Percentiles rank a stretch among this genome's conserved stretches.
Conservation (phyloP, 2,329 filamentous ascomycete genomes). For the Falciphora oryzae region DNA sequence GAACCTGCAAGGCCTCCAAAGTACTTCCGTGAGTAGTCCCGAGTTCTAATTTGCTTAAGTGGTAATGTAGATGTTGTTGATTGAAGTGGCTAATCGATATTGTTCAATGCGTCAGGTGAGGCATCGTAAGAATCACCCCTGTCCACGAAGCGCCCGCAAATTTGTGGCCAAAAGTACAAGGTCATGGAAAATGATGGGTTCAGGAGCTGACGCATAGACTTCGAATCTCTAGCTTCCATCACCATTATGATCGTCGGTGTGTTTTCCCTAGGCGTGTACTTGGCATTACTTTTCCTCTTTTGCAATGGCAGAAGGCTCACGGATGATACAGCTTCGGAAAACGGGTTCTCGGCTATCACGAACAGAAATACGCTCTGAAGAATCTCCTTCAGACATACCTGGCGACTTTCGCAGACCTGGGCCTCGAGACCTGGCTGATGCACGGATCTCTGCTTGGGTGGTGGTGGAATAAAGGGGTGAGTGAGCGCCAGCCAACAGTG, state of each 20-base stretch:
- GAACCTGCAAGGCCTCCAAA: not conserved
- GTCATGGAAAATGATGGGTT: too few relatives aligned
- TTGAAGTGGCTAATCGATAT: not conserved
- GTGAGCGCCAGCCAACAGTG: too few relatives aligned
- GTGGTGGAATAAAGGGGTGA: constrained; percentile 68
- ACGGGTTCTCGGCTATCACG: constrained; percentile 40
- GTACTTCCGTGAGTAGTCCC: not conserved
- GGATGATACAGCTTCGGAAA: constrained; percentile 28
- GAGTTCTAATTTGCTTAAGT: not conserved
- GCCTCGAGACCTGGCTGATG: constrained; percentile 75
- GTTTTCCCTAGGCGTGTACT: constrained; percentile 2
- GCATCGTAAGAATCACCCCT: not conserved
- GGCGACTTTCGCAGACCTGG: constrained; percentile 57
- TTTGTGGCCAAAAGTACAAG: too few relatives aligned
- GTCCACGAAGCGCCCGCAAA: too few relatives aligned
- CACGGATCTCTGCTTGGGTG: constrained; percentile 80
- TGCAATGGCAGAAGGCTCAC: constrained; percentile 11
- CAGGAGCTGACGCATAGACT: too few relatives aligned
- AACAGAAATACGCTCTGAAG: constrained; percentile 55
- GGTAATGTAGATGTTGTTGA: not conserved
- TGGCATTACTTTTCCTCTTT: constrained; percentile 7
- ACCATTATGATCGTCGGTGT: constrained; percentile 32
- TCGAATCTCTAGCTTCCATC: constrained; percentile 25
- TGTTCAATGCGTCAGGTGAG: not conserved
- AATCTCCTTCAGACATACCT: constrained; percentile 69